Evolutionary conservation across 2,329 filamentous ascomycete genomes (phyloP), one percentile per base, ranked within the genome.

Genomic region (Colletotrichum viniferum): DNA sequence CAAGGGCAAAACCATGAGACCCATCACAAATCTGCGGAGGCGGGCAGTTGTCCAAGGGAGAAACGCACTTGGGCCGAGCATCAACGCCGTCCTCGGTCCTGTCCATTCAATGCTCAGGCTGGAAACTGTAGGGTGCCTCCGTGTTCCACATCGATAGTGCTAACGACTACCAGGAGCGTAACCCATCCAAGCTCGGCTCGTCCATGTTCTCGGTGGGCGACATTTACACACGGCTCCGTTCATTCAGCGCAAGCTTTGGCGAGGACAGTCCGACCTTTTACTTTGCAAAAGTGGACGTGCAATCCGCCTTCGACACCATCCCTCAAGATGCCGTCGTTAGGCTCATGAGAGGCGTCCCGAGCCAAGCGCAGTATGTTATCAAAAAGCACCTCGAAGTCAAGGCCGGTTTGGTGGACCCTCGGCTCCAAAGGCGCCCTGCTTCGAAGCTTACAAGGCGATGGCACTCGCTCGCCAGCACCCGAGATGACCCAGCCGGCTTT

Each of bases 231-330:
- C 92, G 92, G 24, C 85, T 99, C 26, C 94, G 93, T 76, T 80
- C 78, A 0, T 98, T 98, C 85, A 94, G 93, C 77, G 79, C 84
- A 3, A 83, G 78, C 1, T 82, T 94, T 13, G 83, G 84, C 0
- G 73, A 83, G 2, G 77, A 78, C 0, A 79, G 84, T 1, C 79
- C 81, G 10, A 87, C 84, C 6, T 84, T 98, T 2, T 98, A 94
- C 84, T 98, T 98, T 84, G 96, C 93, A 76, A 99, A 99, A 82
- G 88, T 98, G 14, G 97, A 99, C 81, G 96, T 99, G 24, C 91
- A 95, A 81, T 92, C 95, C 3, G 98, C 96, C 79, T 99, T 98
- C 82, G 97, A 99, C 83, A 98, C 94, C 0, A 98, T 99, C 60
- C 97, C 97, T 0, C 97, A 98, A 82, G 85, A 90, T 30, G 91